Evolutionary conservation across 108 stramenopile genomes (phyloP).

Genomic region (Parietichytrium sp.): DNA sequence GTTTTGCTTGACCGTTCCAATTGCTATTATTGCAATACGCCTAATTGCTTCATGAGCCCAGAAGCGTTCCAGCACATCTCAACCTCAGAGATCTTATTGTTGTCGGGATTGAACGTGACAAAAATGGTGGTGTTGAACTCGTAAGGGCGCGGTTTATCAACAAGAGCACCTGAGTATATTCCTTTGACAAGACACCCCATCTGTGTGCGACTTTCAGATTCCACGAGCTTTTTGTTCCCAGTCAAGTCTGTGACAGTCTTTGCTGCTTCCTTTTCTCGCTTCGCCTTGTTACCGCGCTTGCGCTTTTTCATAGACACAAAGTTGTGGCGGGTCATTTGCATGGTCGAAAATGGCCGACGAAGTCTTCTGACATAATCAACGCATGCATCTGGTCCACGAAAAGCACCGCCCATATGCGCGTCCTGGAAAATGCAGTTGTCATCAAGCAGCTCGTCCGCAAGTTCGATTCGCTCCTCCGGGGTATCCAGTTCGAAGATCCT

Average conservation of each 20-base stretch:
- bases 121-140: conserved; percentile 30
- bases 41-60: conserved; percentile 7
- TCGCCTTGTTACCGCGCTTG: background rate
- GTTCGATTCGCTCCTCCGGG: conserved; percentile 23
- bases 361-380: conserved; percentile 6
- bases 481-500: background rate
- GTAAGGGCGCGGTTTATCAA: background rate
- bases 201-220: background rate
- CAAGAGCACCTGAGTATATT: conserved; percentile 9
- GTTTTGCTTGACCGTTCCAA: too few species aligned
- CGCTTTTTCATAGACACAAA: conserved; percentile 37
- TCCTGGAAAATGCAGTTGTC: conserved; percentile 21
- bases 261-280: background rate
- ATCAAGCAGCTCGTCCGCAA: conserved; percentile 24
- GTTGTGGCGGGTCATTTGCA: conserved; percentile 26
- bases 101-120: background rate
- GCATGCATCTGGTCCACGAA: conserved; percentile 1
- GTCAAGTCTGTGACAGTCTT: background rate
- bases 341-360: background rate
- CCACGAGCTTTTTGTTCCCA: background rate
- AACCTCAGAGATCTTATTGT: conserved; percentile 17
- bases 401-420: conserved; percentile 23
- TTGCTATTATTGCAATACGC: conserved; percentile 31
- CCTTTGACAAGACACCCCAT: conserved; percentile 30
- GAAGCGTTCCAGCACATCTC: conserved; percentile 24